phyloP scores from a whole-genome alignment of 257 asterid species.

The Solanum piurae region DNA sequence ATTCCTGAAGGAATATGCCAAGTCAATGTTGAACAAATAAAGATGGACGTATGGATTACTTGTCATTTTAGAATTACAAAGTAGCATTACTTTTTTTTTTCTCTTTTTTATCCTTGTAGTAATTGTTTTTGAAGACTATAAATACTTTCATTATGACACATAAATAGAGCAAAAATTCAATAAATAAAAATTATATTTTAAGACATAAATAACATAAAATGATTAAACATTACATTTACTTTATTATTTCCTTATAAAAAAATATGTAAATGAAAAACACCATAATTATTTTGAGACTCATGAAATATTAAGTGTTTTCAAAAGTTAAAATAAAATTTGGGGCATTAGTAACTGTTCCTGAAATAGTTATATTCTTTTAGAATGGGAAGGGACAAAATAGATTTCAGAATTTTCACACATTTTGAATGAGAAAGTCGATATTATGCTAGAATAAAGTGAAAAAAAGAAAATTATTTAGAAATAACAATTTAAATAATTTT shows the following conservation, averaged over 20 bases:
- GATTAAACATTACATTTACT: neutral
- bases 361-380: neutral
- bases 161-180: neutral
- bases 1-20: too few species aligned
- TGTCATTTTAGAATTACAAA: neutral
- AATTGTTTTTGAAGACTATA: neutral
- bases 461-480: neutral
- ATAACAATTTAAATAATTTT: neutral
- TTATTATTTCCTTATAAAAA: too few species aligned
- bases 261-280: neutral
- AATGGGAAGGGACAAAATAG: neutral
- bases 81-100: neutral
- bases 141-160: neutral
- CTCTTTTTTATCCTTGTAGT: neutral
- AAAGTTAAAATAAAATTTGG: neutral
- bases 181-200: neutral
- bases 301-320: neutral
- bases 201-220: neutral
- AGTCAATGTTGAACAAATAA: too few species aligned
- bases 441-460: neutral
- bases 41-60: neutral
- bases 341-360: neutral
- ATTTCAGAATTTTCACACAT: neutral
- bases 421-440: neutral
- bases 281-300: neutral